Evolutionary conservation across 805 yeast genomes (phyloP).

Genomic region (Wickerhamia fluorescens): DNA sequence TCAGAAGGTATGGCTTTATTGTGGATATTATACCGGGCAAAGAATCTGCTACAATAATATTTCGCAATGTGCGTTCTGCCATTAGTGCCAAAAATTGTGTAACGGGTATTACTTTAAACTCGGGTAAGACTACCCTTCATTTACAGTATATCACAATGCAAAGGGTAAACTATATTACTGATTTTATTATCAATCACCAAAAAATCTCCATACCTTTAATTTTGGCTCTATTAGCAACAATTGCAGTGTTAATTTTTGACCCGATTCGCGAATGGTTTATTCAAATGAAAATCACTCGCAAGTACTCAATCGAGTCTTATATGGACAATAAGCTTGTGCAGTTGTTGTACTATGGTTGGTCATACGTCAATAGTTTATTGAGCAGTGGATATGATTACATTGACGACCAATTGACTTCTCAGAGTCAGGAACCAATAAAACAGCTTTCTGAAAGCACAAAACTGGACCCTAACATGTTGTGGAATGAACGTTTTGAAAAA

Average conservation of each 20-base stretch:
- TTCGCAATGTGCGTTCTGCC: conserved; percentile 56
- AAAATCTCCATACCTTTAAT: conserved; percentile 75
- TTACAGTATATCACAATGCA: conserved; percentile 60
- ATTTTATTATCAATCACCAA: conserved; percentile 66
- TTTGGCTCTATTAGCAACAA: conserved; percentile 69
- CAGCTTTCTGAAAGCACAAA: conserved; percentile 22
- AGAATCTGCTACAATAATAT: conserved; percentile 40
- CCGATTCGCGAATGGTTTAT: conserved; percentile 84
- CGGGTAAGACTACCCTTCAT: conserved; percentile 54
- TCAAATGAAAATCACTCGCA: conserved; percentile 61
- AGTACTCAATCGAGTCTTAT: conserved; percentile 44
- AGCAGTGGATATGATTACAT: conserved; percentile 28
- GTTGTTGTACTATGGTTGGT: conserved; percentile 5
- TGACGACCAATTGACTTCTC: conserved; percentile 19
- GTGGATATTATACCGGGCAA: conserved; percentile 60
- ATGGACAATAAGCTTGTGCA: conserved; percentile 20
- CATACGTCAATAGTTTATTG: conserved; percentile 18
- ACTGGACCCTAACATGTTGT: conserved; percentile 22
- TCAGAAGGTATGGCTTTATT: conserved; percentile 84
- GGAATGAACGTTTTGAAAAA: conserved; percentile 68
- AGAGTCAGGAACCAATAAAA: conserved; percentile 9
- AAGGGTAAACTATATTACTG: conserved; percentile 45
- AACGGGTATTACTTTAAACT: conserved; percentile 62
- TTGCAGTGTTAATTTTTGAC: conserved; percentile 83
- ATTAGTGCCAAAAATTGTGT: conserved; percentile 86